Evolutionary conservation across 2,329 filamentous ascomycete species (phyloP).

Genomic region (Ceratocystis albifundus): DNA sequence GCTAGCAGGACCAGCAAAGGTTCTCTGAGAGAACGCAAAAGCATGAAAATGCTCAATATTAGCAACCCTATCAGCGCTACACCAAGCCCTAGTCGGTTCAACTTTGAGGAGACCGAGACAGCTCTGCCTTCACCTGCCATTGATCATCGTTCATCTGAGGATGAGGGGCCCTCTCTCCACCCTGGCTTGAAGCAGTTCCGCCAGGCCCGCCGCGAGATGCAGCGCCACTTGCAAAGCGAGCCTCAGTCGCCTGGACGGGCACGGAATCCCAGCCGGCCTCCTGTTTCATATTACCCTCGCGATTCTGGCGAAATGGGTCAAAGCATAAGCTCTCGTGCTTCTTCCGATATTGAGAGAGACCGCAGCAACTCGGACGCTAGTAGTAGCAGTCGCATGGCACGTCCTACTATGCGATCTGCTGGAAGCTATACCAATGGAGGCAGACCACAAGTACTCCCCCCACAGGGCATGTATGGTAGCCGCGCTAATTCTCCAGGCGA

Average conservation of each 20-base stretch:
- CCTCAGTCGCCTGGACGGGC: conserved; percentile 38
- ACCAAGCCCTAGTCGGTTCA: conserved; percentile 29
- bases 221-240: conserved; percentile 40
- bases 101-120: conserved; percentile 27
- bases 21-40: conserved; percentile 49
- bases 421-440: conserved; percentile 11
- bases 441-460: conserved; percentile 9
- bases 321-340: conserved; percentile 26
- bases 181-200: conserved; percentile 46
- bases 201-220: conserved; percentile 46
- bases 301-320: conserved; percentile 26
- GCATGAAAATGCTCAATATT: conserved; percentile 51
- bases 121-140: conserved; percentile 20
- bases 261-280: conserved; percentile 37
- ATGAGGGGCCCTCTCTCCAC: conserved; percentile 35
- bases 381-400: conserved; percentile 32
- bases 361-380: conserved; percentile 47
- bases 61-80: conserved; percentile 33
- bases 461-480: conserved; percentile 21
- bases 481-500: conserved; percentile 18
- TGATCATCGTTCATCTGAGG: conserved; percentile 29
- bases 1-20: conserved; percentile 56
- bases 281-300: conserved; percentile 34
- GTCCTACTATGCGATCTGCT: conserved; percentile 16
- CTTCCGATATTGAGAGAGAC: conserved; percentile 35